Percentiles rank a stretch among this genome's conserved stretches.
phyloP scores from a whole-genome alignment of 371 early-diverging fungal species.

The Umbelopsis sp. region DNA sequence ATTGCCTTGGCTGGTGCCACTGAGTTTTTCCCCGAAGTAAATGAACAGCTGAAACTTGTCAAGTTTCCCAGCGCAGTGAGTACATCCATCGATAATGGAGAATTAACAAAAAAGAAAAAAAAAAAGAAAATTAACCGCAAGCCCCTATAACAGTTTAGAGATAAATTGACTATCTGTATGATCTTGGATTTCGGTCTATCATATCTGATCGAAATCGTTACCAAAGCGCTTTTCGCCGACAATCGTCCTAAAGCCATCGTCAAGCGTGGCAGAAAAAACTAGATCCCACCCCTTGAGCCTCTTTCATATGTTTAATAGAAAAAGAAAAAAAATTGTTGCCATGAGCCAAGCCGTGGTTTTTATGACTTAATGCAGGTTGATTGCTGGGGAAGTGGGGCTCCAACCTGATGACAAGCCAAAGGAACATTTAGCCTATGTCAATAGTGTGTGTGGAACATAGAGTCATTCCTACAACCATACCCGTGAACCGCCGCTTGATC shows the following conservation, averaged over 20 bases:
- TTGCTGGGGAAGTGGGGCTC: too few species aligned
- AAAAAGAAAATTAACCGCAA: neutral
- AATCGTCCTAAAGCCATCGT: conserved; percentile 73
- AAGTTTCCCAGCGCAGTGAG: conserved; percentile 84
- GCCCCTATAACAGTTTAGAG: conserved; percentile 59
- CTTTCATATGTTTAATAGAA: conserved; percentile 18
- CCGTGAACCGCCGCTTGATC: conserved; percentile 18
- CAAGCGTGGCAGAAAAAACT: conserved; percentile 27
- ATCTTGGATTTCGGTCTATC: conserved; percentile 74
- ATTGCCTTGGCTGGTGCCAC: conserved; percentile 90
- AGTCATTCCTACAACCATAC: neutral
- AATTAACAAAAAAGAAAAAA: neutral
- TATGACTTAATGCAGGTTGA: too few species aligned
- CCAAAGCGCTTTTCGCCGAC: conserved; percentile 69
- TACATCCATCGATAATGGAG: conserved; percentile 15
- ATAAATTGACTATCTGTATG: conserved; percentile 70
- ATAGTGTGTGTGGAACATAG: neutral
- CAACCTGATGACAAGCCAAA: too few species aligned
- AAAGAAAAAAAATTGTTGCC: too few species aligned
- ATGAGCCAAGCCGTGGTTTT: too few species aligned
- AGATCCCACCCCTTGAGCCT: conserved; percentile 15
- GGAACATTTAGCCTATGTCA: neutral
- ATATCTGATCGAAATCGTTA: conserved; percentile 67
- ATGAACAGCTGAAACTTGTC: conserved; percentile 90
- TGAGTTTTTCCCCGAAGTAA: conserved; percentile 89